These are phyloP conservation scores for Ceriops tagal DNA, from an alignment of 345 rosid species.

Conservation along the genomic window DNA sequence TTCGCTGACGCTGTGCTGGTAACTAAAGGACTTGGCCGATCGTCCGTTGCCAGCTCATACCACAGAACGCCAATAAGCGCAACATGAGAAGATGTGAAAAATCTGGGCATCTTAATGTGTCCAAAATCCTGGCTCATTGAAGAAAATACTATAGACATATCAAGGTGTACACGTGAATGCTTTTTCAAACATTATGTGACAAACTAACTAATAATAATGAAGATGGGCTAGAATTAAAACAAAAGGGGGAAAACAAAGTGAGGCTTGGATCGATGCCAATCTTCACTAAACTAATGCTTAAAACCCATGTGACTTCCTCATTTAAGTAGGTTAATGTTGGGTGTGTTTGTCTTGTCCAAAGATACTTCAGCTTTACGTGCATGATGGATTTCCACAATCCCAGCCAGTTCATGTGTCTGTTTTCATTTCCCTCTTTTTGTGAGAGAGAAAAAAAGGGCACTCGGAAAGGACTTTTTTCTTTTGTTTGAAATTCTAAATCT, in stretches of 20 bases:
- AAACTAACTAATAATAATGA: not conserved
- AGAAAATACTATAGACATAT: not conserved
- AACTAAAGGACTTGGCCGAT: not conserved
- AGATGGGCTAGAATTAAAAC: no score
- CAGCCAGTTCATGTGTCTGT: not conserved
- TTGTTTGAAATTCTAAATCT: constrained; percentile 21
- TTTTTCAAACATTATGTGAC: not conserved
- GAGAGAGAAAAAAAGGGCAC: not conserved
- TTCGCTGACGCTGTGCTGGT: no score
- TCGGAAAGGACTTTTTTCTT: constrained; percentile 10
- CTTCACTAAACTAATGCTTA: constrained; percentile 9
- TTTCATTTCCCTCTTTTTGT: constrained; percentile 5
- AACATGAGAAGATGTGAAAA: not conserved
- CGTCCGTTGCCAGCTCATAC: not conserved
- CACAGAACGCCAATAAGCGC: not conserved
- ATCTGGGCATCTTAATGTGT: not conserved
- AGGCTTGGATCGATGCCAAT: not conserved
- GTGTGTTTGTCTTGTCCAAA: constrained; percentile 11
- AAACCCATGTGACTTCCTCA: constrained; percentile 34
- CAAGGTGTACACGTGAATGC: not conserved
- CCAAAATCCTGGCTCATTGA: not conserved
- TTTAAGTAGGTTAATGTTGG: constrained; percentile 28
- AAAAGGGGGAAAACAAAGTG: not conserved
- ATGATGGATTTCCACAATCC: constrained; percentile 40
- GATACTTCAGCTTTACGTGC: constrained; percentile 33